A percentile compares a stretch with the other conserved stretches of the same genome.
These are phyloP conservation scores for Ajuga chamaepitys DNA, from an alignment of 257 asterid genomes.

Conservation along the genomic window DNA sequence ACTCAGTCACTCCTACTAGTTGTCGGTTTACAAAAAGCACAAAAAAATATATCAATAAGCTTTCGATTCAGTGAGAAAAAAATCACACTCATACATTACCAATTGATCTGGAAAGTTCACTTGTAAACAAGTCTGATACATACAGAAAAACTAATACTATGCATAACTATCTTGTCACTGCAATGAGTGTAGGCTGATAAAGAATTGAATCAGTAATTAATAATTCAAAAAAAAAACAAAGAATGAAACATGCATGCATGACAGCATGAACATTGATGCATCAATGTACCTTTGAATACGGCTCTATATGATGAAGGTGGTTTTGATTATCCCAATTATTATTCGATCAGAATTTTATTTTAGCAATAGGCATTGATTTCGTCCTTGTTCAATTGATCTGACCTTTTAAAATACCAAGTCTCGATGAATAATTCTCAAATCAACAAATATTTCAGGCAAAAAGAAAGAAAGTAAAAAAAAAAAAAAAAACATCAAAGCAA, in stretches of 20 bases:
- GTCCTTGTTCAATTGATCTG: slow-evolving; percentile 5
- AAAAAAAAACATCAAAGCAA: not conserved
- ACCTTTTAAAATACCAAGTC: not conserved
- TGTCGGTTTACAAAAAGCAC: not conserved
- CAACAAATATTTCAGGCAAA: not conserved
- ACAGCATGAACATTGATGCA: not conserved
- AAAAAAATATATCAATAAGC: not conserved
- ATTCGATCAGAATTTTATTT: not conserved
- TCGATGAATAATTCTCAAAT: not conserved
- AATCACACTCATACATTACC: not conserved
- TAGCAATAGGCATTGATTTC: not conserved
- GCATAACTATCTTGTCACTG: not conserved
- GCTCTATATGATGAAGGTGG: not conserved
- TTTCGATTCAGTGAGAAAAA: not conserved
- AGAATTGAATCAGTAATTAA: not conserved
- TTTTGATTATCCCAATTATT: not conserved
- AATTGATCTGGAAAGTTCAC: not conserved
- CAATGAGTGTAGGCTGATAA: not conserved
- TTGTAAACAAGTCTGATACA: not conserved
- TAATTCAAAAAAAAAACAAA: not conserved
- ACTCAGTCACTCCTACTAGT: not conserved
- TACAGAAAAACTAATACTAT: not conserved
- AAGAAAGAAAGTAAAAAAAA: not conserved
- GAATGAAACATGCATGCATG: slow-evolving; percentile 3
- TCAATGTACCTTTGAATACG: slow-evolving; percentile 7